Percentiles rank a stretch among this genome's conserved stretches.
Evolutionary conservation across 768 basidiomycete species (phyloP).

Genomic region (Pisolithus marmoratus): DNA sequence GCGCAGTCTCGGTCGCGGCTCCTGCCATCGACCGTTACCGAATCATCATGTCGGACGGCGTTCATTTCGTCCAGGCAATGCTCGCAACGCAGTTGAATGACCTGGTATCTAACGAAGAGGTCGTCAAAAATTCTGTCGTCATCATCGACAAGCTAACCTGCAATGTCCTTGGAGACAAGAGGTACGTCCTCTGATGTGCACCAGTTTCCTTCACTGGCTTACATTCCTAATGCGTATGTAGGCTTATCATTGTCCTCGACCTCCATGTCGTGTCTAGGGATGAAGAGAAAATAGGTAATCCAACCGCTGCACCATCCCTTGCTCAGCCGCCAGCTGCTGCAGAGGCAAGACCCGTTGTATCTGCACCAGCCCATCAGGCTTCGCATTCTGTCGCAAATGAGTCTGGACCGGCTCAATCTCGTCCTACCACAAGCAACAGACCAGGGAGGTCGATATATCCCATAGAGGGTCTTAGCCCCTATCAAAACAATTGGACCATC

Average conservation of each 20-base stretch:
- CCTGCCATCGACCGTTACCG: constrained; percentile 54
- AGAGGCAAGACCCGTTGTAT: neutral
- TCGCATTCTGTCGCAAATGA: constrained; percentile 16
- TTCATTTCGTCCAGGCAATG: constrained; percentile 87
- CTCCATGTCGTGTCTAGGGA: constrained; percentile 49
- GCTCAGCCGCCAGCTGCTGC: constrained; percentile 16
- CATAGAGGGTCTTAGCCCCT: constrained; percentile 92
- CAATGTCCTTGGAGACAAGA: constrained; percentile 78
- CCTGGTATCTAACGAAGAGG: constrained; percentile 55
- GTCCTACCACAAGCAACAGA: constrained; percentile 11
- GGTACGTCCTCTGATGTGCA: constrained; percentile 42
- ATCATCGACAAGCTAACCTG: constrained; percentile 71
- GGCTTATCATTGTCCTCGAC: constrained; percentile 77
- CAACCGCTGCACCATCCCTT: constrained; percentile 33
- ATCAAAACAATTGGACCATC: constrained; percentile 99
- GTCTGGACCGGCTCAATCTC: constrained; percentile 2
- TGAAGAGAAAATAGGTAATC: constrained; percentile 73
- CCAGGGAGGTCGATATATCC: constrained; percentile 50
- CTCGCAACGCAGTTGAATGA: constrained; percentile 85
- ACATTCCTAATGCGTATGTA: constrained; percentile 23
- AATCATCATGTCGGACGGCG: constrained; percentile 87
- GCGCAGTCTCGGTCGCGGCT: constrained; percentile 24
- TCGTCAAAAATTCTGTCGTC: constrained; percentile 65
- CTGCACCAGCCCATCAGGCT: constrained; percentile 8
- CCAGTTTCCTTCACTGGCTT: neutral